Percentiles rank a stretch among this genome's conserved stretches.
phyloP scores from a whole-genome alignment of 192 early-diverging fungal genomes.

The Backusella liffmaniae region DNA sequence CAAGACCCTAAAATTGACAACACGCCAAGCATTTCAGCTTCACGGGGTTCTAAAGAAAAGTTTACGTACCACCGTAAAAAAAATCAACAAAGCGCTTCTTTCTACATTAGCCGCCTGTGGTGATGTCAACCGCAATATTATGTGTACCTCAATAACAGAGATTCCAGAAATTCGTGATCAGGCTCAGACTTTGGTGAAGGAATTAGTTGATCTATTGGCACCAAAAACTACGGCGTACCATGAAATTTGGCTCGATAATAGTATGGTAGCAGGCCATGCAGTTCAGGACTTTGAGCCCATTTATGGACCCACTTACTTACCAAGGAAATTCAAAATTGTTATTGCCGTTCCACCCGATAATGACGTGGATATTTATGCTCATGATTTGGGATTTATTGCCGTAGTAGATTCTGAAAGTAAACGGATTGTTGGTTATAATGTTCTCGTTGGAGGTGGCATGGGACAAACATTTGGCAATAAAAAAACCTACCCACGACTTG shows the following conservation, averaged over 20 bases:
- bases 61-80: constrained; percentile 82
- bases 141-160: constrained; percentile 83
- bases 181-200: constrained; percentile 64
- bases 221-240: constrained; percentile 90
- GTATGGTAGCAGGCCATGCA: constrained; percentile 76
- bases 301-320: constrained; percentile 89
- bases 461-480: constrained; percentile 97
- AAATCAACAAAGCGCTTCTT: constrained; percentile 86
- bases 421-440: constrained; percentile 84
- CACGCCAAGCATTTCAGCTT: constrained; percentile 95
- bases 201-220: constrained; percentile 73
- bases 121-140: constrained; percentile 96
- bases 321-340: constrained; percentile 93
- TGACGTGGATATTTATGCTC: constrained; percentile 94
- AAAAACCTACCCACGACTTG: constrained; percentile 90
- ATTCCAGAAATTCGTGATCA: constrained; percentile 76
- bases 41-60: constrained; percentile 93
- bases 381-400: constrained; percentile 92
- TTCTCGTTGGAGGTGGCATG: constrained; percentile 95
- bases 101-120: constrained; percentile 95
- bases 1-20: constrained; percentile 90
- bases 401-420: constrained; percentile 69
- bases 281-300: constrained; percentile 86
- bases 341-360: constrained; percentile 94
- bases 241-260: constrained; percentile 96